Evolutionary conservation across 164 flowering plant species (phyloP).

Genomic region (Magnolia kwangsiensis): DNA sequence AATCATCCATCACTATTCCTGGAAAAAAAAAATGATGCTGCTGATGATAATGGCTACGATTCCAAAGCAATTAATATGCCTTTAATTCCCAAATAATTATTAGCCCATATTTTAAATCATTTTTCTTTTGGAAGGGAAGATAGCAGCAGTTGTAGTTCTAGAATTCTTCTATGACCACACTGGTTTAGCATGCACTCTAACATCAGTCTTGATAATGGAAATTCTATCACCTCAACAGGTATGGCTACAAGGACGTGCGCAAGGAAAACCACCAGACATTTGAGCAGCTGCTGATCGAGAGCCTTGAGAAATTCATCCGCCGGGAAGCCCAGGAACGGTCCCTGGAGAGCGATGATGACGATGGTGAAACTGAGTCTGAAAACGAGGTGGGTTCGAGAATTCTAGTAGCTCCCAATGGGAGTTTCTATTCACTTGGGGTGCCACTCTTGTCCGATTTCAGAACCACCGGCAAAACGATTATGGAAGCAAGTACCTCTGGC

Average conservation of each 20-base stretch:
- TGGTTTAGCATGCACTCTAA: not conserved
- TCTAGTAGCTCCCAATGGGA: conserved; percentile 81
- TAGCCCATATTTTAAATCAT: not conserved
- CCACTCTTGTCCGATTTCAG: conserved; percentile 70
- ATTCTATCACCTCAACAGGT: conserved; percentile 1
- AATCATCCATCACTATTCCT: not conserved
- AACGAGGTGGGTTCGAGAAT: conserved; percentile 41
- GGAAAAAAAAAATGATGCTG: not conserved
- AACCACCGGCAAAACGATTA: conserved; percentile 17
- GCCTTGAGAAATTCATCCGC: conserved; percentile 93
- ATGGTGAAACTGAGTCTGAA: conserved; percentile 64
- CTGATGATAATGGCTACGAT: not conserved
- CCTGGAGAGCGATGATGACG: conserved; percentile 81
- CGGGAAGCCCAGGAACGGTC: conserved; percentile 92
- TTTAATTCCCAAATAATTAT: not conserved
- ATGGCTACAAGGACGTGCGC: conserved; percentile 54
- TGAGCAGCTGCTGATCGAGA: conserved; percentile 92
- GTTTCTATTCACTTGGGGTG: conserved; percentile 75
- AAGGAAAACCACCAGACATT: conserved; percentile 95
- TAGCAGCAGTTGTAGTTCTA: no score
- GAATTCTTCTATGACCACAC: no score
- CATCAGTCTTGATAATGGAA: not conserved
- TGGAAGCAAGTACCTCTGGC: conserved; percentile 58
- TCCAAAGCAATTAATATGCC: not conserved
- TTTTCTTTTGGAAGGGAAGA: no score